Evolutionary conservation across 257 asterid species (phyloP).

Genomic region (Paulownia fortunei): DNA sequence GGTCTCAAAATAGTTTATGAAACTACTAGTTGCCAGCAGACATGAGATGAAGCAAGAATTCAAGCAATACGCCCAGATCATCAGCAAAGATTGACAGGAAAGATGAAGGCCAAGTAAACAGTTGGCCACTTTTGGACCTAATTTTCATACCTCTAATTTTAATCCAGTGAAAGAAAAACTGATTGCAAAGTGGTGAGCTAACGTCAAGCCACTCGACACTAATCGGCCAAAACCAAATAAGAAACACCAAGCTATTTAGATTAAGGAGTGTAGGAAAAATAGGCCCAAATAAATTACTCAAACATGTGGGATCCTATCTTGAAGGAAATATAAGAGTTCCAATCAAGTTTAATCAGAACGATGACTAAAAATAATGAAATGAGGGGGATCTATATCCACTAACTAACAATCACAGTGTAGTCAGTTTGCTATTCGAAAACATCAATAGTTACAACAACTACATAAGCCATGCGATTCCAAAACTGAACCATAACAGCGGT

Average conservation of each 20-base stretch:
- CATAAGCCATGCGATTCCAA: neutral
- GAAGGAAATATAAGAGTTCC: neutral
- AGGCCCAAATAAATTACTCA: neutral
- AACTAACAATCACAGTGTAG: neutral
- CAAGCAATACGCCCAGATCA: neutral
- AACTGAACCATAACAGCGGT: constrained; percentile 16
- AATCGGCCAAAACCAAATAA: neutral
- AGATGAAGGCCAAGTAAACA: neutral
- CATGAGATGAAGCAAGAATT: neutral
- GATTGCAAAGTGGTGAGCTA: neutral
- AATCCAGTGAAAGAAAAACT: neutral
- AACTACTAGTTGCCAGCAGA: neutral
- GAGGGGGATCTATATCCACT: neutral
- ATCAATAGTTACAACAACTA: neutral
- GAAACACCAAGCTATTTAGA: neutral
- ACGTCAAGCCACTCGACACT: neutral
- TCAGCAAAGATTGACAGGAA: neutral
- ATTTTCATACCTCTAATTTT: constrained; percentile 4
- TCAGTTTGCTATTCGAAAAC: constrained; percentile 9
- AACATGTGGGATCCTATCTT: neutral
- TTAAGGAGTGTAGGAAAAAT: neutral
- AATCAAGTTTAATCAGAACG: neutral
- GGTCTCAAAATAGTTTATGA: constrained; percentile 7
- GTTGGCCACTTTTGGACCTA: constrained; percentile 3
- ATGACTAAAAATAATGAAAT: neutral